Base-by-base conservation (phyloP, 805 yeast species). In the Nakazawaea ambrosiae region DNA sequence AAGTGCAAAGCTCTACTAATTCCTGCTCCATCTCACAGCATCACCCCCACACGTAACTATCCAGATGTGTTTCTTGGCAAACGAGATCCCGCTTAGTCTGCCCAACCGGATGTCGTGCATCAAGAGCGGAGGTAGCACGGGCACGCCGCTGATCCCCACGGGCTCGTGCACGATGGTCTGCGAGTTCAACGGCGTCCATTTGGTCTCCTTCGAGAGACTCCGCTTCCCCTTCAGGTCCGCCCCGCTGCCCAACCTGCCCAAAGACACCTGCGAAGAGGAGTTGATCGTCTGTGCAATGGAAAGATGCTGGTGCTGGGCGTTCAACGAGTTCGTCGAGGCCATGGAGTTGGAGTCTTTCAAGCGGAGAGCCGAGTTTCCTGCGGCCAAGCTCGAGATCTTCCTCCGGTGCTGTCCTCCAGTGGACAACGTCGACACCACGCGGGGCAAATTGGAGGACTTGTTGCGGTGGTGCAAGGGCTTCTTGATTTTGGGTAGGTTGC, bases 11-110 rank as follows among this genome's bases (percentile, higher is more conserved):
- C n/a, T n/a, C n/a, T n/a, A n/a, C n/a, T n/a, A n/a, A n/a, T n/a
- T n/a, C n/a, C n/a, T n/a, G n/a, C n/a, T 41, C 79, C 75, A 63
- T 40, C 65, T 50, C 2, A 62, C 42, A 10, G 58, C 40, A 42
- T 63, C 68, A 4, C 68, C 68, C 1, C 62, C 56, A 7, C 56
- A 44, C 5, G 54, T 48, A 41, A 58, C 58, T 1, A 60, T 60
- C 68, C 68, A 63, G 8, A 63, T 51, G 22, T 46, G 58, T 12
- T 47, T 46, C 14, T 51, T 42, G 20, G 56, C 54, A 33, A 58
- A 58, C 33, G 47, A 49, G 8, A 61, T 36, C 1, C 61, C 57
- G 29, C 56, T 44, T 28, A 63, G 35, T 17, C 66, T 40, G 3
- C 68, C 68, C 10, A 63, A 41, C 11, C 39, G 41, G 8, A 61